Evolutionary conservation across 495 filamentous ascomycete species (phyloP).

Genomic region (Jackrogersella minutella): DNA sequence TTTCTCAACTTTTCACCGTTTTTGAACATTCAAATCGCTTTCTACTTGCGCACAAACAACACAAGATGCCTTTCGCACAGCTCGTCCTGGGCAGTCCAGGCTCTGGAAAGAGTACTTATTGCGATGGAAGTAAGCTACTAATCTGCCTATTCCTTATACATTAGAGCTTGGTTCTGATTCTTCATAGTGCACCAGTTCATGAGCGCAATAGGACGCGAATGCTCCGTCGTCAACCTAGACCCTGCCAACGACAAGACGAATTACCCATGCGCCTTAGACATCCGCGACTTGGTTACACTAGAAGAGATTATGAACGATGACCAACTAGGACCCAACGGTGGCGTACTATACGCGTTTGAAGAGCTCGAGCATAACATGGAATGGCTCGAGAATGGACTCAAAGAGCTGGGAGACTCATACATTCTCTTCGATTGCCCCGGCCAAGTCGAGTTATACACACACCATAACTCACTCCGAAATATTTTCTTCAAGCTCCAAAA

Average conservation of each 20-base stretch:
- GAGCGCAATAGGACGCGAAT: constrained; percentile 90
- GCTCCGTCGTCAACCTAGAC: constrained; percentile 94
- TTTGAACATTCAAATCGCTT: background rate
- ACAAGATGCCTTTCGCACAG: constrained; percentile 65
- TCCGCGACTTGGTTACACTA: constrained; percentile 84
- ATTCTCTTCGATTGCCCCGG: constrained; percentile 95
- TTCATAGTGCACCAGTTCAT: constrained; percentile 89
- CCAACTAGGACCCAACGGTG: constrained; percentile 89
- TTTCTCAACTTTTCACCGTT: background rate
- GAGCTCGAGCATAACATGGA: constrained; percentile 92
- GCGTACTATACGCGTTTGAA: constrained; percentile 90
- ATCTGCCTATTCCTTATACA: background rate
- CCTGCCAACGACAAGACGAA: constrained; percentile 89
- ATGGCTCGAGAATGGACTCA: constrained; percentile 83
- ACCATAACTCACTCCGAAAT: constrained; percentile 87
- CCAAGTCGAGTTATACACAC: constrained; percentile 95
- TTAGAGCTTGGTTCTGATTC: background rate
- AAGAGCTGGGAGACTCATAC: constrained; percentile 85
- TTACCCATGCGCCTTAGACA: constrained; percentile 87
- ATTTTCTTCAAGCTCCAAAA: constrained; percentile 91
- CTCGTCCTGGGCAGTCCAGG: constrained; percentile 93
- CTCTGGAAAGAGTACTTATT: constrained; percentile 95
- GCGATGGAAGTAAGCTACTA: constrained; percentile 77
- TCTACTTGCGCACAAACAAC: background rate
- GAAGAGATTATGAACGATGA: constrained; percentile 97